phyloP scores from a whole-genome alignment of 768 basidiomycete genomes.

The Tylopilus cervinicoccineus region DNA sequence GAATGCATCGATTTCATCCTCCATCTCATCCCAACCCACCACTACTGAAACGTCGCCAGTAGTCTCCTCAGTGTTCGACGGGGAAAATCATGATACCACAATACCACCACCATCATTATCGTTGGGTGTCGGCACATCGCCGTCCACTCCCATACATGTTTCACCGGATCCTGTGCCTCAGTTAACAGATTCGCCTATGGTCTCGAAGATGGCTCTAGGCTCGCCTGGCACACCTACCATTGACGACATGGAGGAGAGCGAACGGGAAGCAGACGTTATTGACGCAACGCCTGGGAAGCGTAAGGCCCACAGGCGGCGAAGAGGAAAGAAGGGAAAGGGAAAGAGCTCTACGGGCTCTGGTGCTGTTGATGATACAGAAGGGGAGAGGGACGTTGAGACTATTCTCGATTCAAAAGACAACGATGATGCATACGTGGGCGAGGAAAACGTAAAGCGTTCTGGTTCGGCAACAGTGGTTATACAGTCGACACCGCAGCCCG shows the following conservation, averaged over 20 bases:
- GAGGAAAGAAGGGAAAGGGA: slow-evolving; percentile 54
- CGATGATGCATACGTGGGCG: slow-evolving; percentile 21
- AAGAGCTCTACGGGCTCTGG: slow-evolving; percentile 8
- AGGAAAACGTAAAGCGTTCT: slow-evolving; percentile 13
- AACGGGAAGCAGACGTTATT: slow-evolving; percentile 44
- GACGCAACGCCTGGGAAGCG: slow-evolving; percentile 43
- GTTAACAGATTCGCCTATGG: slow-evolving; percentile 1
- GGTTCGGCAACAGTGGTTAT: slow-evolving; percentile 21
- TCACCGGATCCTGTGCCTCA: slow-evolving; percentile 1
- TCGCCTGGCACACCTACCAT: slow-evolving; percentile 2
- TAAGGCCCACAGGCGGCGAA: slow-evolving; percentile 36
- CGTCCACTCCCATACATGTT: background rate
- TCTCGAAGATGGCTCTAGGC: slow-evolving; percentile 10
- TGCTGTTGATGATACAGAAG: slow-evolving; percentile 21
- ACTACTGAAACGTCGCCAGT: background rate
- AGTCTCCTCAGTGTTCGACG: background rate
- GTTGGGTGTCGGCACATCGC: background rate
- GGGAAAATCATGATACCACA: background rate
- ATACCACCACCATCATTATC: background rate
- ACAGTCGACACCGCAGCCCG: slow-evolving; percentile 17
- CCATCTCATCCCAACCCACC: background rate
- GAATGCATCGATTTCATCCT: background rate
- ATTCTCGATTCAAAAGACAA: slow-evolving; percentile 34
- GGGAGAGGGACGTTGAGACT: slow-evolving; percentile 24
- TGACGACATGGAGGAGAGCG: slow-evolving; percentile 55